Evolutionary conservation across 345 rosid species (phyloP).

Genomic region (rapeseed (Brassica napus)): DNA sequence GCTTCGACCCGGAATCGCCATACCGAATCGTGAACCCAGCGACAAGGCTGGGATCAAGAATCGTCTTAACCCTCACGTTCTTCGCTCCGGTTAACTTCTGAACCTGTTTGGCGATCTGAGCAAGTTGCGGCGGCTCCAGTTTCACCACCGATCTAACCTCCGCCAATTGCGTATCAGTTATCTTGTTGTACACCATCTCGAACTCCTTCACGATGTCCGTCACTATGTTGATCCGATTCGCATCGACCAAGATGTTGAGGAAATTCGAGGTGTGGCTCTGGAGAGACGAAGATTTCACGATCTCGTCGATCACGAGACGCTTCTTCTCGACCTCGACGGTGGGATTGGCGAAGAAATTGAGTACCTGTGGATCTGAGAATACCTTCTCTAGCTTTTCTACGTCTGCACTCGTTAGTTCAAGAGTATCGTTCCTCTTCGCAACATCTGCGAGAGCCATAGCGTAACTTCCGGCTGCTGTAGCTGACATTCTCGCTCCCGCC

Average conservation of each 20-base stretch:
- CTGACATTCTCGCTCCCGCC: constrained; percentile 53
- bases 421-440: constrained; percentile 59
- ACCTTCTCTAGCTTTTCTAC: constrained; percentile 66
- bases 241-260: neutral
- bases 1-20: neutral
- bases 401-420: constrained; percentile 72
- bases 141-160: neutral
- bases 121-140: neutral
- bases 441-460: constrained; percentile 75
- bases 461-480: constrained; percentile 66
- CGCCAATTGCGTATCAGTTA: neutral
- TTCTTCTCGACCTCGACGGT: neutral
- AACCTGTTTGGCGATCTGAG: neutral
- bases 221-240: neutral
- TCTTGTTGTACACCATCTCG: neutral
- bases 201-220: neutral
- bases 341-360: neutral
- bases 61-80: neutral
- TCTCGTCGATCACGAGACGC: neutral
- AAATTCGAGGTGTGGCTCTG: neutral
- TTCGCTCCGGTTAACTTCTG: neutral
- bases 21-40: neutral
- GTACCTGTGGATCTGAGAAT: constrained; percentile 42
- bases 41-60: neutral
- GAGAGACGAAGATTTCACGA: neutral